Evolutionary conservation across 306 rosid genomes (phyloP), one percentile per base, ranked within the genome.

Genomic region (Mucuna pruriens): DNA sequence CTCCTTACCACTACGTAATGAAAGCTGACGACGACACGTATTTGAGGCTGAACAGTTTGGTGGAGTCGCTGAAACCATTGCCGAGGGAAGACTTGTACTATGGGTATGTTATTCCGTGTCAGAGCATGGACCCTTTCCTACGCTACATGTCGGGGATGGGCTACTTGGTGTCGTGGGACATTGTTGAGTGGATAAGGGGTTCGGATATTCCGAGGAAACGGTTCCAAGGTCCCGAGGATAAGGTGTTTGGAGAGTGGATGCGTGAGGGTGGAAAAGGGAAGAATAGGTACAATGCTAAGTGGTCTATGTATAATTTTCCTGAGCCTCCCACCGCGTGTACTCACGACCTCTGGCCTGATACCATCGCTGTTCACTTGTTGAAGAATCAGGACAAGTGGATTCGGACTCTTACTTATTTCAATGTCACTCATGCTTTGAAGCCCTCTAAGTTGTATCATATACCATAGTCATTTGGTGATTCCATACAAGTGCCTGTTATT

Each of bases 101-200:
- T 38, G 94, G 97, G 0, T 91, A 88, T 12, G 97, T 91, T 0
- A 91, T 91, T 29, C 97, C 92, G 4, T 91, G 97, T 48, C 78
- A 84, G 2, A 91, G 97, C 29, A 91, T 91, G 94, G 94, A 91
- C 52, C 97, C 97, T 0, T 91, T 88, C 10, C 75, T 40, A 72
- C 78, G 83, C 0, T 91, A 91, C 89, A 91, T 91, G 97, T 91
- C 94, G 3, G 97, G 97, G 62, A 91, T 91, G 97, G 97, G 91
- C 34, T 91, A 91, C 65, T 46, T 90, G 87, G 85, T 91, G 54
- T 91, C 97, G 6, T 91, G 97, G 94, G 97, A 91, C 22, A 75
- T 91, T 33, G 97, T 81, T 29, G 89, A 90, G 68, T 91, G 97
- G 97, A 85, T 91, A 13, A 57, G 75, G 19, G 84, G 62, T 0